A percentile compares a stretch with the other conserved stretches of the same genome.
Conservation (phyloP, 352 stramenopile genomes). For the Globisporangium parvum region DNA sequence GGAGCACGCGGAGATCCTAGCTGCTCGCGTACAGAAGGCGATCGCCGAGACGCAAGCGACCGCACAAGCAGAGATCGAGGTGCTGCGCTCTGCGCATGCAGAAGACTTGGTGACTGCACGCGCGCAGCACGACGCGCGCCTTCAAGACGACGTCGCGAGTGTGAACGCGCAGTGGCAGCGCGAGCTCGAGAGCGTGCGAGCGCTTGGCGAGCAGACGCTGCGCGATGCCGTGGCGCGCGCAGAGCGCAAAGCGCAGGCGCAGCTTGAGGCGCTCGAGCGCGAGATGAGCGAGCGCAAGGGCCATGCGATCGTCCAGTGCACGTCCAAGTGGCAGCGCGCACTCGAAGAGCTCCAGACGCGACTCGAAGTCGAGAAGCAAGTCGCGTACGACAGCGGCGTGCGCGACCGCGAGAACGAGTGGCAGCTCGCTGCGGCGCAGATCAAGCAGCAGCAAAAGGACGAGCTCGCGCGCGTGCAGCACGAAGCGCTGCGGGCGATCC, state of each 20-base stretch:
- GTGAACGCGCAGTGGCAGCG: constrained; percentile 28
- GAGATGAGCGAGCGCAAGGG: constrained; percentile 62
- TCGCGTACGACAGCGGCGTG: constrained; percentile 51
- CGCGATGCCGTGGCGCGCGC: constrained; percentile 23
- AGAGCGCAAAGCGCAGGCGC: constrained; percentile 26
- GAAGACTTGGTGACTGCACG: constrained; percentile 3
- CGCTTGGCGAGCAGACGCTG: constrained; percentile 26
- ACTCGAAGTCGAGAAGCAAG: constrained; percentile 53
- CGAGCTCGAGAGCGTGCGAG: constrained; percentile 23
- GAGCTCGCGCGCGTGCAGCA: constrained; percentile 53
- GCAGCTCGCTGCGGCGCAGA: constrained; percentile 62
- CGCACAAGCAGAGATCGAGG: not conserved
- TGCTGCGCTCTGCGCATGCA: not conserved
- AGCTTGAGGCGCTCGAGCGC: constrained; percentile 40
- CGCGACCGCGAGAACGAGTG: constrained; percentile 70
- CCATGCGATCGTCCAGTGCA: constrained; percentile 51
- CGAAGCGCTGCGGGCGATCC: constrained; percentile 56
- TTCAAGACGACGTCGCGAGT: constrained; percentile 24
- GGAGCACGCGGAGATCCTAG: not conserved
- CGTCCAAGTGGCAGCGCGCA: constrained; percentile 61
- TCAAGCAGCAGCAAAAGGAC: constrained; percentile 71
- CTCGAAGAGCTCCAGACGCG: constrained; percentile 63
- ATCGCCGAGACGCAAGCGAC: constrained; percentile 1
- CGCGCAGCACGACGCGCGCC: constrained; percentile 12
- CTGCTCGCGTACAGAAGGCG: not conserved